A percentile compares a stretch with the other conserved stretches of the same genome.
These are phyloP conservation scores for Fusarium bactridioides DNA, from an alignment of 2,329 filamentous ascomycete genomes.

Conservation along the genomic window DNA sequence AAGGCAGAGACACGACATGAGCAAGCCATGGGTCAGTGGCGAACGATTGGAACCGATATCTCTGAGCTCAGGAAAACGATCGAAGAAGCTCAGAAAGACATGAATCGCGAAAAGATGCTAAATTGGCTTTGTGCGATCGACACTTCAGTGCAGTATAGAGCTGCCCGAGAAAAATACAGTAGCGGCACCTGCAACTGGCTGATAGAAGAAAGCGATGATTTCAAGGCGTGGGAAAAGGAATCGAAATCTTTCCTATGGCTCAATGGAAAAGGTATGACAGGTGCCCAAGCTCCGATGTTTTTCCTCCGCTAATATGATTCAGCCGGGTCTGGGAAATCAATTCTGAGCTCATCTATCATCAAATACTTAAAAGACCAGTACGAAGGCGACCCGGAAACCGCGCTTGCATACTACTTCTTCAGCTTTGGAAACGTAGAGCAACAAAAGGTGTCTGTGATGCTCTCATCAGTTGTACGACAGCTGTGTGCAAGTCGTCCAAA, in stretches of 20 bases:
- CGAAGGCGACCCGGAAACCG: accelerated
- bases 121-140: accelerated
- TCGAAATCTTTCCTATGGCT: accelerated
- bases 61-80: accelerated
- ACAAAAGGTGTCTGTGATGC: accelerated
- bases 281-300: accelerated
- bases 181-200: background rate
- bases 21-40: background rate
- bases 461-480: accelerated
- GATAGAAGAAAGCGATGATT: accelerated
- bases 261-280: background rate
- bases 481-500: accelerated
- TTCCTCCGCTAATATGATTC: accelerated
- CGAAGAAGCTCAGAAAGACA: accelerated
- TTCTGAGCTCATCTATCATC: accelerated
- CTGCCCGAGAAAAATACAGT: background rate
- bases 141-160: background rate
- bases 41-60: accelerated
- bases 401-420: background rate
- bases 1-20: accelerated
- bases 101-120: background rate
- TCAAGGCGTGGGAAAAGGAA: accelerated
- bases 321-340: background rate
- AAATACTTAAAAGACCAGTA: background rate
- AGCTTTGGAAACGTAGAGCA: background rate